These are phyloP conservation scores for Rhizopogon vesiculosus DNA, from an alignment of 768 basidiomycete genomes.

Conservation along the genomic window DNA sequence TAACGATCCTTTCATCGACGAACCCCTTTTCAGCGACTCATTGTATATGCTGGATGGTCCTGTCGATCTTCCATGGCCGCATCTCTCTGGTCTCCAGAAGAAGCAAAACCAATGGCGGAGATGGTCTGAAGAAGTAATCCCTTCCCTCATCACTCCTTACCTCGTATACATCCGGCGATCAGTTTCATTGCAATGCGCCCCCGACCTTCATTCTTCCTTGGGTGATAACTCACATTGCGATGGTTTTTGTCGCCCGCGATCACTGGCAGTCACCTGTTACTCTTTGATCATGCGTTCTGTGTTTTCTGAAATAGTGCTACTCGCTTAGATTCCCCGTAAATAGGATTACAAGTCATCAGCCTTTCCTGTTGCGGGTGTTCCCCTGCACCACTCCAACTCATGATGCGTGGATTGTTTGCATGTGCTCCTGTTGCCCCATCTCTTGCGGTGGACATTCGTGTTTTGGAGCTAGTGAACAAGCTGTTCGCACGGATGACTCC, in stretches of 20 bases:
- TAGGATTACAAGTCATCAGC: neutral
- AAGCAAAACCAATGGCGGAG: slow-evolving; percentile 5
- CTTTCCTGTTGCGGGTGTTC: slow-evolving; percentile 8
- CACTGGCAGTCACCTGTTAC: neutral
- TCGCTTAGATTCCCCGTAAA: neutral
- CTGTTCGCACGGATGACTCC: slow-evolving; percentile 10
- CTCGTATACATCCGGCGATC: neutral
- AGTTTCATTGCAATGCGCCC: neutral
- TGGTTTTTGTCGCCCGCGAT: neutral
- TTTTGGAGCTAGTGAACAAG: slow-evolving; percentile 20
- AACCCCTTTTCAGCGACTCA: neutral
- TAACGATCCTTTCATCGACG: too few relatives aligned
- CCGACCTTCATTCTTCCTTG: neutral
- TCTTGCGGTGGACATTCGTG: slow-evolving; percentile 26
- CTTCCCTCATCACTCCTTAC: slow-evolving; percentile 5
- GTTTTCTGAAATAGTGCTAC: neutral
- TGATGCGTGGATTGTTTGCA: too few relatives aligned
- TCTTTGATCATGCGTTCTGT: neutral
- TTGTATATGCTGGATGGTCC: neutral
- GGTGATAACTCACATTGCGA: neutral
- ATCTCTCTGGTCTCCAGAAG: neutral
- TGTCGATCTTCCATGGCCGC: neutral
- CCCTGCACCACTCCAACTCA: too few relatives aligned
- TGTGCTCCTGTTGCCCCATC: too few relatives aligned
- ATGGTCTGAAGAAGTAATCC: slow-evolving; percentile 3